Evolutionary conservation across 495 filamentous ascomycete genomes (phyloP).

Genomic region (Rhizodiscina lignyota): DNA sequence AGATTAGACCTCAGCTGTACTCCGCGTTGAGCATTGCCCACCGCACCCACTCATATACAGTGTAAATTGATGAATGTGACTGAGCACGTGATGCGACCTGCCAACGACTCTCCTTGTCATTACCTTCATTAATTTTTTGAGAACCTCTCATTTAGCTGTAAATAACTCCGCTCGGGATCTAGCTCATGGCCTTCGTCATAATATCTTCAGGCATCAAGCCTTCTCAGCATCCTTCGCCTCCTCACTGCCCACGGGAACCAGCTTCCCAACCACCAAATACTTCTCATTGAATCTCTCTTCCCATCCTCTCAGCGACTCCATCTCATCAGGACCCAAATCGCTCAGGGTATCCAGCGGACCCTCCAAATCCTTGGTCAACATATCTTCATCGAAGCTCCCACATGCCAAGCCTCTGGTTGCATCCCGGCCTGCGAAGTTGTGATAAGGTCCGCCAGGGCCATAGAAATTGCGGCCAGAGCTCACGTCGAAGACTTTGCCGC

Average conservation of each 20-base stretch:
- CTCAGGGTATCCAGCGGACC: conserved; percentile 70
- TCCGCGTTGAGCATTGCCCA: no score
- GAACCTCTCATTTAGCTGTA: no score
- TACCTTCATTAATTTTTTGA: no score
- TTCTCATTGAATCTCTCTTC: conserved; percentile 86
- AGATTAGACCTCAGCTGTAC: no score
- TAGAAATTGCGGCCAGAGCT: conserved; percentile 77
- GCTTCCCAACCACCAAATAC: conserved; percentile 82
- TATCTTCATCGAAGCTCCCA: conserved; percentile 88
- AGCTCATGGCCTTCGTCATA: no score
- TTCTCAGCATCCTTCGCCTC: conserved; percentile 26
- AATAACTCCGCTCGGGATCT: no score
- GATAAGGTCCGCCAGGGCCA: conserved; percentile 81
- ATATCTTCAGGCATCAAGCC: no score
- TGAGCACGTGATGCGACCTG: no score
- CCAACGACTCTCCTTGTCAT: no score
- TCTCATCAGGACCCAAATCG: conserved; percentile 58
- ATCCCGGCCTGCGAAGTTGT: conserved; percentile 88
- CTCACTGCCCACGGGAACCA: conserved; percentile 55
- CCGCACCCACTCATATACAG: no score
- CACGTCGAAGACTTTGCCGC: conserved; percentile 78
- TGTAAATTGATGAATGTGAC: no score
- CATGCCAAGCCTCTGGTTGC: conserved; percentile 80
- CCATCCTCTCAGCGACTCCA: conserved; percentile 75
- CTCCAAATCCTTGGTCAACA: conserved; percentile 86